Percentiles rank a stretch among this genome's conserved stretches.
Conservation (phyloP, 208 protist species). For the Blechomonas ayalai region DNA sequence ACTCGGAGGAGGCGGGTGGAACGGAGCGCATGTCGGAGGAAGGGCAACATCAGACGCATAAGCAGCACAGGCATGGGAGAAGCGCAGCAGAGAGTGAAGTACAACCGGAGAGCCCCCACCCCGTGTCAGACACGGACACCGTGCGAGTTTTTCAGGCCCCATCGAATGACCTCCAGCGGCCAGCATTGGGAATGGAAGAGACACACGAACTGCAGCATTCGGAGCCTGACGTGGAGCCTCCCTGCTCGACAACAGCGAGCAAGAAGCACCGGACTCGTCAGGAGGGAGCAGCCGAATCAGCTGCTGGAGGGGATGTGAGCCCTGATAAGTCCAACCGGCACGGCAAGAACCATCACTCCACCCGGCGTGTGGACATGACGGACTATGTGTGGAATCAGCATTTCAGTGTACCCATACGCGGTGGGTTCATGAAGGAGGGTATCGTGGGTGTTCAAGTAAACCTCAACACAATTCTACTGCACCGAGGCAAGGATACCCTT, state of each 20-base stretch:
- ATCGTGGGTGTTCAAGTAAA: constrained; percentile 6
- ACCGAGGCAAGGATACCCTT: constrained; percentile 1
- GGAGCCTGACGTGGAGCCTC: not conserved
- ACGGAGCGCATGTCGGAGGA: too few species aligned
- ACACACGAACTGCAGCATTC: not conserved
- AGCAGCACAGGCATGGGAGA: too few species aligned
- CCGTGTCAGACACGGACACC: too few species aligned
- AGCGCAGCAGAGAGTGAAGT: too few species aligned
- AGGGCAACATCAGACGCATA: too few species aligned
- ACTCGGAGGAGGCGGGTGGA: too few species aligned
- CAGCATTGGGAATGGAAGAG: too few species aligned
- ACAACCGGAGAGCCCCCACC: too few species aligned
- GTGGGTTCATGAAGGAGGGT: constrained; percentile 20
- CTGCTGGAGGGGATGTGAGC: not conserved
- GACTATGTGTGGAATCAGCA: constrained; percentile 14
- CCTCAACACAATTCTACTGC: constrained; percentile 13
- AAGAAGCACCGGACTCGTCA: not conserved
- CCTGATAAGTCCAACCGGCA: constrained; percentile 2
- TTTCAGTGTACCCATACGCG: constrained; percentile 25
- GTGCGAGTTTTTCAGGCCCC: too few species aligned
- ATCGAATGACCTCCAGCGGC: too few species aligned
- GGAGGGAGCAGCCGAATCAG: not conserved
- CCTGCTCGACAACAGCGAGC: not conserved
- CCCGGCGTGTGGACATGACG: not conserved
- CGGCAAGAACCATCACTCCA: not conserved